Base-by-base conservation (phyloP, 2,329 filamentous ascomycete species). In the Colletotrichum sp. region DNA sequence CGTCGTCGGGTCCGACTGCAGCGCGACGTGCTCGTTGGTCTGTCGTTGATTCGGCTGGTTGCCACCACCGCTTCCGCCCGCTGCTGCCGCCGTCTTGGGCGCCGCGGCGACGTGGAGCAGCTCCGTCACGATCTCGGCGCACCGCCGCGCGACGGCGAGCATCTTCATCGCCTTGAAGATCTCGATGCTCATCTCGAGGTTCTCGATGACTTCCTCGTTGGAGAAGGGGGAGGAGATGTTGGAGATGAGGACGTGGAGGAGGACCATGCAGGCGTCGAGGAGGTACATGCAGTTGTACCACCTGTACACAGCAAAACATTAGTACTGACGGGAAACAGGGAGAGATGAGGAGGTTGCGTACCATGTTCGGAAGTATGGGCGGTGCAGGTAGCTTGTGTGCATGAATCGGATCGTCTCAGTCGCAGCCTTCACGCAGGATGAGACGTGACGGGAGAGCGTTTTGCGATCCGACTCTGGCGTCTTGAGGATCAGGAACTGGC, bases 231-330 rank as follows among this genome's bases (percentile, higher is more conserved):
- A 52, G 43, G 43, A 73, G 26, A 73, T 74, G 58, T 76, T 76
- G 16, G 74, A 73, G 21, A 76, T 76, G 58, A 76, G 70, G 9
- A 74, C 70, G 43, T 76, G 74, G 4, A 76, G 63, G 21, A 76
- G 64, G 5, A 76, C 74, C 74, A 76, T 76, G 64, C 74, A 68
- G 18, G 74, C 74, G 26, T 76, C 74, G 28, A 76, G 70, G 3
- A 76, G 64, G 28, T 76, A 76, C 74, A 76, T 76, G 70, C 74
- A 76, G 58, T 76, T 76, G 28, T 76, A 76, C 74, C 74, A 76
- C 74, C 74, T 76, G 5, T 12, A 5, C 4, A 61, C 8, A 4
- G 7, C 8, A n/a, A 36, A n/a, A n/a, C 16, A 43, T 63, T 2
- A 63, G 28, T 15, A 26, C 26, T 26, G 26, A 26, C 26, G 26